Base-by-base conservation (phyloP, 2,329 filamentous ascomycete species). In the Fusarium sp. region DNA sequence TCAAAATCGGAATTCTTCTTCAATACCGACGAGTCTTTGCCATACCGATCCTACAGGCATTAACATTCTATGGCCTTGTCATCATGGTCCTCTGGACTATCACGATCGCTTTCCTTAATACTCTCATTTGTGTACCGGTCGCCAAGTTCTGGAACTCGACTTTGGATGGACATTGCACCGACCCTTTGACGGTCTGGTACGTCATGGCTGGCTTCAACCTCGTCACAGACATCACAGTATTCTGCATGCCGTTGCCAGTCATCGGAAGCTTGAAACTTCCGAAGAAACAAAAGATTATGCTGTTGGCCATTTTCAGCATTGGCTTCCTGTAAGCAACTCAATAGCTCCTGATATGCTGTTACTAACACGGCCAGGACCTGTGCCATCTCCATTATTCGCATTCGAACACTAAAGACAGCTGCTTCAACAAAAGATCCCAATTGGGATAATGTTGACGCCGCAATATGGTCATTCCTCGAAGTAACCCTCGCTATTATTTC, bases 381-480 rank as follows among this genome's bases (percentile, higher is more conserved):
- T 18, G 39, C 53, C 10, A 72, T 63, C n/a, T 72, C 70, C 0
- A 72, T 72, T 14, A 44, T 56, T 8, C 69, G 70, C 4, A 72
- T 72, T 12, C 58, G 36, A 3, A 72, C 70, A 17, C 39, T 72
- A 0, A 72, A 68, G 6, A 47, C 56, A 4, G 70, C 70, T 1
- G 63, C 70, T 6, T 51, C 39, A 6, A 69, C 69, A 2, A 41
- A 64, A 3, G 70, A 72, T 12, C 70, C 70, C 7, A 72, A 72
- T 0, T 72, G 70, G 70, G 69, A 72, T 4, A 72, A 72, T 3
- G 70, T 72, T 1, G 63, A 64, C 4, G 70, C 70, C 2, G 69
- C 70, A 0, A 69, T 64, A 20, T 72, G 70, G 70, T 72, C 70
- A 3, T 72, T 69, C 15, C 63, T 72, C 10, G 70, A 72, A 54